Percentiles rank a stretch among this genome's conserved stretches.
Conservation (phyloP, 257 asterid genomes). For the Gentiana macrophylla region DNA sequence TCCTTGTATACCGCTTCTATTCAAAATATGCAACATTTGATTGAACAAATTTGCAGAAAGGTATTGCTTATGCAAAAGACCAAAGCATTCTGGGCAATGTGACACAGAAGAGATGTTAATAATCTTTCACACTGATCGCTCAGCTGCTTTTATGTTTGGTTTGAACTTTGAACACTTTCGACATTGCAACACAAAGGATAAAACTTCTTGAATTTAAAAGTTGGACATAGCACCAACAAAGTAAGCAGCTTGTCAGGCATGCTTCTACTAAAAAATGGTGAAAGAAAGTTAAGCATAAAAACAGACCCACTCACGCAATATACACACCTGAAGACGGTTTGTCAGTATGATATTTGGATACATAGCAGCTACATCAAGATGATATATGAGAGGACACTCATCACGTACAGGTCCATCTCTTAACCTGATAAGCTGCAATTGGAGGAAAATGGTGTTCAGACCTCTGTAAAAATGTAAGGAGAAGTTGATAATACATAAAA, state of each 20-base stretch:
- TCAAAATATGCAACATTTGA: no score
- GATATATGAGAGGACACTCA: conserved; percentile 94
- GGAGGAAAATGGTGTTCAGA: conserved; percentile 12
- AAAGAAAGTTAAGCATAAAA: conserved; percentile 10
- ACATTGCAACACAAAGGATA: no score
- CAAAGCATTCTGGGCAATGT: no score
- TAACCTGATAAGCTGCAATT: conserved; percentile 62
- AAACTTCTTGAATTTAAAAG: no score
- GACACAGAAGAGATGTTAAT: no score
- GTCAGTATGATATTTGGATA: conserved; percentile 96
- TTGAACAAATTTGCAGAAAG: no score
- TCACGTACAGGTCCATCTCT: conserved; percentile 72
- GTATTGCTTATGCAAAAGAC: no score
- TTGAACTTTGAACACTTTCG: no score
- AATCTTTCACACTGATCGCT: no score
- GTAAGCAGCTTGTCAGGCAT: background rate
- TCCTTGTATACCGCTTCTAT: no score
- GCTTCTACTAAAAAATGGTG: background rate
- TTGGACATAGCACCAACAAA: no score
- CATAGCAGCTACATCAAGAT: conserved; percentile 99
- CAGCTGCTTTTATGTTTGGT: no score
- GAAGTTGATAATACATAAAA: background rate
- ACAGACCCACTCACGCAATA: conserved; percentile 7
- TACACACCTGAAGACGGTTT: conserved; percentile 94
- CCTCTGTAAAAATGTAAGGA: conserved; percentile 1